Evolutionary conservation across 1,139 yeast species (phyloP), one percentile per base, ranked within the genome.

Genomic region (Protomyces macrosporus): DNA sequence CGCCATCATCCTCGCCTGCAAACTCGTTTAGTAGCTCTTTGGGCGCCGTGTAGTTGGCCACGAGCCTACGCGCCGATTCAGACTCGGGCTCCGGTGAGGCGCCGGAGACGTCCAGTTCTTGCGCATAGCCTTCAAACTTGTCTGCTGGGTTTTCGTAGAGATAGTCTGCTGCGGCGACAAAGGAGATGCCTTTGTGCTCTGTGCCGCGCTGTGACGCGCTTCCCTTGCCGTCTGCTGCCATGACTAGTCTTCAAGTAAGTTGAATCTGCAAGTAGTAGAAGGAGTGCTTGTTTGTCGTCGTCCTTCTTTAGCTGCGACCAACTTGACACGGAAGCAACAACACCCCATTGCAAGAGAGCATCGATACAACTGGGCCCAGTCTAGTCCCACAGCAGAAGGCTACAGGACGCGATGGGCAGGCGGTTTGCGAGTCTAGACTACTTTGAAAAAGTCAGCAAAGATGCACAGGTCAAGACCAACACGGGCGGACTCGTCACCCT

Each of bases 371-470:
- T 1, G 23, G 23, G 23, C 23, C 23, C 23, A 23, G 23, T 23
- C 23, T 23, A 23, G 2, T 23, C 23, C 23, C 1, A 23, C 23
- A 2, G 23, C 23, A 23, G 23, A 10, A 14, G 48, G 23, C 32
- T 16, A 14, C 30, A 4, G 6, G 48, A 10, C n/a, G 48, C 30
- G 48, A 58, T 58, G 62, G 62, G 62, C 6, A 45, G 52, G n/a
- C 65, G 63, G 10, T 62, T 65, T 35, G 64, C 62, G 23, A 50
- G 57, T n/a, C 79, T 88, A 67, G 98, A 93, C 75, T 97, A 96
- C 10, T 93, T 93, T 75, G 85, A 96, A 40, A 91, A 90, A 75
- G 90, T 98, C 5, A 91, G 89, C 54, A 98, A 91, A 71, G 98
- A 93, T 74, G 96, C 96, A 4, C 82, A 89, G 65, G 84, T 93